phyloP scores from a whole-genome alignment of 805 yeast species.

The Candida fluviatilis region DNA sequence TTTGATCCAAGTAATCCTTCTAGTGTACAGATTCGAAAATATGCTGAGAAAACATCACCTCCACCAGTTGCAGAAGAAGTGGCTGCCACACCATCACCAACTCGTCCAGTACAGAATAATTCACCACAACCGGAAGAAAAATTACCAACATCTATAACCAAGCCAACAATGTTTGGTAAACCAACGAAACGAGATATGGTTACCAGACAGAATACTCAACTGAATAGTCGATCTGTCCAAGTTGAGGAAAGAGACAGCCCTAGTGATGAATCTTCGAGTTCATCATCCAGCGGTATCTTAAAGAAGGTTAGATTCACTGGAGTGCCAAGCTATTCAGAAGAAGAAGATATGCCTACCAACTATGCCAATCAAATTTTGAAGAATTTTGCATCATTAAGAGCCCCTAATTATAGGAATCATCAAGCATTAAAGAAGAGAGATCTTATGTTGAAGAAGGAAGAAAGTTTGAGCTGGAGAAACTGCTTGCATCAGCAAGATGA shows the following conservation, averaged over 20 bases:
- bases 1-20: conserved; percentile 39
- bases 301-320: conserved; percentile 52
- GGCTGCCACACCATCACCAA: conserved; percentile 1
- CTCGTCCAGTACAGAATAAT: background rate
- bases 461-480: conserved; percentile 21
- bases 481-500: conserved; percentile 1
- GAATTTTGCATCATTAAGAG: conserved; percentile 35
- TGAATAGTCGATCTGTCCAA: conserved; percentile 23
- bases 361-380: conserved; percentile 32
- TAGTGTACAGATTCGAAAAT: conserved; percentile 12
- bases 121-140: conserved; percentile 1
- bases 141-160: conserved; percentile 4
- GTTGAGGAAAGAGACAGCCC: conserved; percentile 5
- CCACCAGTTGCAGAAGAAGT: conserved; percentile 2
- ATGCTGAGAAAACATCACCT: conserved; percentile 10
- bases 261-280: conserved; percentile 3
- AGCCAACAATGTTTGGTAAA: conserved; percentile 5
- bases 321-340: conserved; percentile 47
- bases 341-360: conserved; percentile 52
- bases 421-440: conserved; percentile 30
- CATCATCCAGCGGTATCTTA: conserved; percentile 8
- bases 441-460: conserved; percentile 35
- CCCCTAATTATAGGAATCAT: conserved; percentile 10
- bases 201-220: conserved; percentile 25
- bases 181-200: conserved; percentile 17